These are phyloP conservation scores for Teunomyces funiuensis DNA, from an alignment of 805 yeast species.

Conservation along the genomic window DNA sequence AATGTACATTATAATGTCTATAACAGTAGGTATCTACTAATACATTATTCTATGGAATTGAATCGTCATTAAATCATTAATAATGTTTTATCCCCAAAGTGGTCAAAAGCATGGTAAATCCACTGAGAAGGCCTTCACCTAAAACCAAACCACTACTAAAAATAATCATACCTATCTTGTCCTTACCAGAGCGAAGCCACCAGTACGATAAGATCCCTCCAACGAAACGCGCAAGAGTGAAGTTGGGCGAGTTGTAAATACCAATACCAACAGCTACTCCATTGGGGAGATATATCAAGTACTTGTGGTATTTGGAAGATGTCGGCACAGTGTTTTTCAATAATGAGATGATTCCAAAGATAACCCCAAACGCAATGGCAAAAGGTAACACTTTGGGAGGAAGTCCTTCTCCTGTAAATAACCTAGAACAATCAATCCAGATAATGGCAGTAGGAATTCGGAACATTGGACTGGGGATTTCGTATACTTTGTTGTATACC, in stretches of 20 bases:
- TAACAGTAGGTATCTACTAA: background rate
- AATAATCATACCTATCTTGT: constrained; percentile 73
- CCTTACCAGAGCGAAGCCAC: constrained; percentile 45
- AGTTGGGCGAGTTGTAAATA: constrained; percentile 88
- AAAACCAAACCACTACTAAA: constrained; percentile 88
- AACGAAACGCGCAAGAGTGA: constrained; percentile 87
- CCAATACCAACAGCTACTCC: constrained; percentile 99
- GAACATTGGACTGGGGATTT: constrained; percentile 78
- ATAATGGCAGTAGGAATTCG: constrained; percentile 93
- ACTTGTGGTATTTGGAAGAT: constrained; percentile 35
- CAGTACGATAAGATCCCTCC: constrained; percentile 74
- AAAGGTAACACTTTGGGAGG: constrained; percentile 74
- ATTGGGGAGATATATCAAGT: constrained; percentile 68
- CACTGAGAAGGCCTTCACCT: constrained; percentile 92
- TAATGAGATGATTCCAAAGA: constrained; percentile 70
- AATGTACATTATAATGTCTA: background rate
- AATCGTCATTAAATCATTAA: constrained; percentile 4
- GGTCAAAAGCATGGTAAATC: constrained; percentile 75
- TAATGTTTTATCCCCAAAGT: constrained; percentile 44
- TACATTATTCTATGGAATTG: background rate
- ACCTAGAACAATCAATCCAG: constrained; percentile 94
- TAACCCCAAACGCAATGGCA: constrained; percentile 58
- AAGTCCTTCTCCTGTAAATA: constrained; percentile 86
- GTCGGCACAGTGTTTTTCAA: constrained; percentile 56
- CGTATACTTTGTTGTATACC: constrained; percentile 77